Conservation (phyloP, 1,284 basidiomycete genomes). For the Puccinia coronata region DNA sequence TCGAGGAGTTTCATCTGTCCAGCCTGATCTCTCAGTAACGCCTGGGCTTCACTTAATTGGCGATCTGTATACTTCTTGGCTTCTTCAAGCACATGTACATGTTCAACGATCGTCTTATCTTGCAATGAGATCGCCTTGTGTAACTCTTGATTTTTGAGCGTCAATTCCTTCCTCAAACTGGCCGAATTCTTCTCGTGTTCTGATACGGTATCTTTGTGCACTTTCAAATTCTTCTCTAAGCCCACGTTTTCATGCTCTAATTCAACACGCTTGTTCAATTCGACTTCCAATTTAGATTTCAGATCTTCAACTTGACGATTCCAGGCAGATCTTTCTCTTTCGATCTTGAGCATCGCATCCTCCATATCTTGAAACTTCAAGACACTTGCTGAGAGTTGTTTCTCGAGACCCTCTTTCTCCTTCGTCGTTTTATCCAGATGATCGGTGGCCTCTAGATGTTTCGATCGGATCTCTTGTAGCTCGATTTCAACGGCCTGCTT, state of each 20-base stretch:
- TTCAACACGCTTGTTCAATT: constrained; percentile 55
- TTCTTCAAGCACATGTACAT: constrained; percentile 95
- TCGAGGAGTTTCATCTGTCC: constrained; percentile 79
- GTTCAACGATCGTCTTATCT: constrained; percentile 98
- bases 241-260: constrained; percentile 40
- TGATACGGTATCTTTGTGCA: constrained; percentile 76
- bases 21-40: constrained; percentile 72
- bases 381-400: constrained; percentile 71
- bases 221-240: constrained; percentile 65
- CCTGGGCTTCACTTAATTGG: constrained; percentile 78
- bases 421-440: constrained; percentile 24
- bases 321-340: constrained; percentile 75
- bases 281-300: constrained; percentile 62
- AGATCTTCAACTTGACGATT: constrained; percentile 71
- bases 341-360: constrained; percentile 77
- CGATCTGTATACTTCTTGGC: constrained; percentile 94
- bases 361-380: constrained; percentile 80
- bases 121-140: constrained; percentile 66
- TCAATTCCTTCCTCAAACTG: constrained; percentile 53
- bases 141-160: constrained; percentile 52
- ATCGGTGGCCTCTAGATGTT: constrained; percentile 71
- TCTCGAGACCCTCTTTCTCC: constrained; percentile 68
- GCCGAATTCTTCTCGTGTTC: constrained; percentile 58
- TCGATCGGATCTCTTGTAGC: constrained; percentile 70
- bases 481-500: constrained; percentile 74